phyloP scores from a whole-genome alignment of 495 filamentous ascomycete species.

The Cercophora samala region DNA sequence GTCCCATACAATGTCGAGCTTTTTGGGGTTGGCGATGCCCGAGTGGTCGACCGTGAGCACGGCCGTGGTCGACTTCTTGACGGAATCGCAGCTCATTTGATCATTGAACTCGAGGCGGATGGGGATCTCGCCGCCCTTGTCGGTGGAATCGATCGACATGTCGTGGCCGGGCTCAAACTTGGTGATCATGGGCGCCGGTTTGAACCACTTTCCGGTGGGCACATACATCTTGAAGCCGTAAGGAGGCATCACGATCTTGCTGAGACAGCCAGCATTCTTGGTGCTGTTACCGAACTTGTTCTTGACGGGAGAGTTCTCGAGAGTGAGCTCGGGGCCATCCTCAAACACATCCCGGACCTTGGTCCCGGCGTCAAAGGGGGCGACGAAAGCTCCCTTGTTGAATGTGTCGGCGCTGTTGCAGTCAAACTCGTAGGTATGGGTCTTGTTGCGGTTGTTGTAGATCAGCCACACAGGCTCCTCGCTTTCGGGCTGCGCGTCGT shows the following conservation, averaged over 20 bases:
- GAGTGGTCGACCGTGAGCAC: slow-evolving; percentile 6
- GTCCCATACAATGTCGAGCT: slow-evolving; percentile 48
- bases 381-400: slow-evolving; percentile 45
- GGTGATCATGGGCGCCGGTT: slow-evolving; percentile 64
- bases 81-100: slow-evolving; percentile 59
- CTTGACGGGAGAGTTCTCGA: slow-evolving; percentile 30
- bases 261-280: slow-evolving; percentile 55
- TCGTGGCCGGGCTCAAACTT: slow-evolving; percentile 65
- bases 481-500: slow-evolving; percentile 47
- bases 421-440: slow-evolving; percentile 59
- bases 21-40: slow-evolving; percentile 27
- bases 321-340: slow-evolving; percentile 55
- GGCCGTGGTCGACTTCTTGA: slow-evolving; percentile 47
- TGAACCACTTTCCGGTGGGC: slow-evolving; percentile 47
- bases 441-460: slow-evolving; percentile 58
- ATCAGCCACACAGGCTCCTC: slow-evolving; percentile 64
- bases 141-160: slow-evolving; percentile 51
- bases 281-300: slow-evolving; percentile 33
- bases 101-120: slow-evolving; percentile 60
- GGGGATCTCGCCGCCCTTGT: slow-evolving; percentile 20
- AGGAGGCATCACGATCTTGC: slow-evolving; percentile 49
- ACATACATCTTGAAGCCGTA: slow-evolving; percentile 66
- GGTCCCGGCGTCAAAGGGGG: slow-evolving; percentile 55
- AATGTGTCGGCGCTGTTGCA: slow-evolving; percentile 43
- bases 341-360: slow-evolving; percentile 67